Conservation (phyloP, 805 yeast genomes). For the Candida vaughaniae region DNA sequence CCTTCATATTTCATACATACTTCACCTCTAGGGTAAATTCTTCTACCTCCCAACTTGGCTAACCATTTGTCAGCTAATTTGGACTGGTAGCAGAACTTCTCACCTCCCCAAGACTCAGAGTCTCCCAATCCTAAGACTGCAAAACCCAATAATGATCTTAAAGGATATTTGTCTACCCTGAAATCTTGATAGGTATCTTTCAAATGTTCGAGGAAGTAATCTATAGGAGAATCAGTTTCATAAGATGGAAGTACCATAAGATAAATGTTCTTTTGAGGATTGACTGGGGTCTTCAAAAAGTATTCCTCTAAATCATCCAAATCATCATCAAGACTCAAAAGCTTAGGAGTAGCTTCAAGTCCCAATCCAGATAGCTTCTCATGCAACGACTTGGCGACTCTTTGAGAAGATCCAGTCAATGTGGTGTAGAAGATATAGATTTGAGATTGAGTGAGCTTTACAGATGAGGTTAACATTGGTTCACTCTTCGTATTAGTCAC, state of each 20-base stretch:
- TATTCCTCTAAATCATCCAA: constrained; percentile 81
- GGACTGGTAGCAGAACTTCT: constrained; percentile 86
- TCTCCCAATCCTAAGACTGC: constrained; percentile 89
- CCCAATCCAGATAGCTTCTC: constrained; percentile 31
- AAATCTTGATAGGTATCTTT: constrained; percentile 82
- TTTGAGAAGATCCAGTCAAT: constrained; percentile 76
- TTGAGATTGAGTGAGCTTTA: constrained; percentile 50
- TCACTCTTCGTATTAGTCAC: constrained; percentile 19
- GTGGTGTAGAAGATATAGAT: constrained; percentile 78
- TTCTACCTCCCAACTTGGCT: constrained; percentile 80
- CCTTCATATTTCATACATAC: constrained; percentile 77
- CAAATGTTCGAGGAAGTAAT: constrained; percentile 77
- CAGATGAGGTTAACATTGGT: constrained; percentile 37
- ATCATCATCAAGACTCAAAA: constrained; percentile 74
- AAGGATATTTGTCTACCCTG: constrained; percentile 80
- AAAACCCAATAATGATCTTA: constrained; percentile 68
- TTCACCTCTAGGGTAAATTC: constrained; percentile 80
- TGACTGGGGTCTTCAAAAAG: constrained; percentile 62
- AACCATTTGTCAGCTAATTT: constrained; percentile 68
- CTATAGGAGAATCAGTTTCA: constrained; percentile 90
- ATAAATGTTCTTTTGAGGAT: constrained; percentile 50
- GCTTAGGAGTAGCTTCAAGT: constrained; percentile 43
- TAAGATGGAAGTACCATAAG: constrained; percentile 82
- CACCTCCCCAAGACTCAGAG: constrained; percentile 67
- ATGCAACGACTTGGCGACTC: constrained; percentile 57